Percentiles rank a stretch among this genome's conserved stretches.
Conservation (phyloP, 345 rosid species). For the Gossypium bickii region DNA sequence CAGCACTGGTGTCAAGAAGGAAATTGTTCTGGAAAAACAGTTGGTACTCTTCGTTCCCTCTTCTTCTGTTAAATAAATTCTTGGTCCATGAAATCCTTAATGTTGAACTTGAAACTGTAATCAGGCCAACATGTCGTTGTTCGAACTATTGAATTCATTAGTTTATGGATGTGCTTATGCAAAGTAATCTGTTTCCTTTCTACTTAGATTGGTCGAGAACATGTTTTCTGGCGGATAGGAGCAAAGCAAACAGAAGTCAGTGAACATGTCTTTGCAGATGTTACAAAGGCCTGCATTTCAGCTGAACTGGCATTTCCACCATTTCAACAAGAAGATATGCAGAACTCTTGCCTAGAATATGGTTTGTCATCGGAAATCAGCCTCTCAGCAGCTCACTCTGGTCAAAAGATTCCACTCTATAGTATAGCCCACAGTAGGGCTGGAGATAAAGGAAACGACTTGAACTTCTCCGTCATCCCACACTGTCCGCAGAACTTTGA, state of each 20-base stretch:
- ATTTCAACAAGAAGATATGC: constrained; percentile 14
- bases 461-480: constrained; percentile 82
- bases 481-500: constrained; percentile 50
- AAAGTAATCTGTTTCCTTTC: constrained; percentile 15
- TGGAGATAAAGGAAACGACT: constrained; percentile 87
- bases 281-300: constrained; percentile 20
- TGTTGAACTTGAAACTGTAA: constrained; percentile 2
- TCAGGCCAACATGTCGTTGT: not conserved
- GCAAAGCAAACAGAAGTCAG: constrained; percentile 26
- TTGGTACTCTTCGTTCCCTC: constrained; percentile 40
- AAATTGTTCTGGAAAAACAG: constrained; percentile 61
- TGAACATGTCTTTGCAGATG: constrained; percentile 16
- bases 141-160: not conserved
- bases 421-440: constrained; percentile 67
- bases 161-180: not conserved
- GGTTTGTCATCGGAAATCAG: constrained; percentile 7
- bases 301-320: constrained; percentile 14
- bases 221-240: constrained; percentile 59
- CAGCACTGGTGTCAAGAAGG: constrained; percentile 81
- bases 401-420: constrained; percentile 61
- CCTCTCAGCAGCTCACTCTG: constrained; percentile 48
- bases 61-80: not conserved
- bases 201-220: constrained; percentile 58
- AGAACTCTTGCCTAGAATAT: constrained; percentile 3
- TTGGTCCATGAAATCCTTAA: not conserved